phyloP scores from a whole-genome alignment of 345 rosid species.

The Clausena lansium region DNA sequence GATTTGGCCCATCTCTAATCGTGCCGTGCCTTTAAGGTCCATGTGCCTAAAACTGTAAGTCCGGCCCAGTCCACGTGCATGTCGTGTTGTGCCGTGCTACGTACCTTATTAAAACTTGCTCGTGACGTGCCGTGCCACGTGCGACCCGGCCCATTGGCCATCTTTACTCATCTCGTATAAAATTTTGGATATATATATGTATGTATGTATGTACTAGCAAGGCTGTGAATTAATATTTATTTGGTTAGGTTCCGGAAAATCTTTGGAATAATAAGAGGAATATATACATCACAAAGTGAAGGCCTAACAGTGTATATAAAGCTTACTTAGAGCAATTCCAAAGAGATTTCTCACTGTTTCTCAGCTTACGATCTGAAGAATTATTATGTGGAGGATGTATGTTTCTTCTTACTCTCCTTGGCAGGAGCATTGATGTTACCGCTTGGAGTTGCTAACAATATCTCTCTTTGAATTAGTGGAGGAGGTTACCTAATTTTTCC shows the following conservation, averaged over 20 bases:
- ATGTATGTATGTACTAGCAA: too few relatives aligned
- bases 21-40: too few relatives aligned
- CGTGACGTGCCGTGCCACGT: too few relatives aligned
- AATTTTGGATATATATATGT: too few relatives aligned
- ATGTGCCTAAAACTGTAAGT: too few relatives aligned
- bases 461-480: slow-evolving; percentile 32
- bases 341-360: slow-evolving; percentile 42
- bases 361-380: slow-evolving; percentile 42
- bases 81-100: too few relatives aligned
- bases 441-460: slow-evolving; percentile 26
- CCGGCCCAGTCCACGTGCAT: too few relatives aligned
- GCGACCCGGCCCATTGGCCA: too few relatives aligned
- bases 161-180: too few relatives aligned
- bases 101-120: too few relatives aligned
- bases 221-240: too few relatives aligned
- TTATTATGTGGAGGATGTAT: slow-evolving; percentile 38
- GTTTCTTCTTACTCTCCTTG: slow-evolving; percentile 37
- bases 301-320: slow-evolving; percentile 31
- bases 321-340: slow-evolving; percentile 45
- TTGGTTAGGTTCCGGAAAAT: slow-evolving; percentile 22
- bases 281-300: slow-evolving; percentile 28
- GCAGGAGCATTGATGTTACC: slow-evolving; percentile 30
- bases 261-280: slow-evolving; percentile 21
- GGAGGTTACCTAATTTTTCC: slow-evolving; percentile 20
- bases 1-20: too few relatives aligned